These are phyloP conservation scores for Cercospora citrullina DNA, from an alignment of 2,329 filamentous ascomycete species.

Conservation along the genomic window DNA sequence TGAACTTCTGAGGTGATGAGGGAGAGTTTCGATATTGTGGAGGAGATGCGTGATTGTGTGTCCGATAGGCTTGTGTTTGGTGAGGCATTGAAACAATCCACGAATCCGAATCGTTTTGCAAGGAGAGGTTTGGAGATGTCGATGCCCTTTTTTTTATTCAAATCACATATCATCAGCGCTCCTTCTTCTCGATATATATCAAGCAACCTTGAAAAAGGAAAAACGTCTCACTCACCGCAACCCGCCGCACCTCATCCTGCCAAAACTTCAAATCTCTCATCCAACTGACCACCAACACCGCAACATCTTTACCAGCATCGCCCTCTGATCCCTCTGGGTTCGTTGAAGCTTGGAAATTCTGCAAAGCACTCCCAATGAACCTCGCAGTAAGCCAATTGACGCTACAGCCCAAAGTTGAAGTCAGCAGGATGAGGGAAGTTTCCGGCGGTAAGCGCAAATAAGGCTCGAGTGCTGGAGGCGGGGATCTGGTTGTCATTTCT, in stretches of 20 bases:
- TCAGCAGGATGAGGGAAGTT: conserved; percentile 65
- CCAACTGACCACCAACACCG: conserved; percentile 77
- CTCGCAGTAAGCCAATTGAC: conserved; percentile 59
- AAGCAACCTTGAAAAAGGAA: no score
- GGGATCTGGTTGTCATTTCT: conserved; percentile 18
- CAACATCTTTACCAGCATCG: conserved; percentile 21
- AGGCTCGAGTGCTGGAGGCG: conserved; percentile 65
- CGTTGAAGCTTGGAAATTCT: neutral
- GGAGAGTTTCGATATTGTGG: conserved; percentile 15
- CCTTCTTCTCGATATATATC: no score
- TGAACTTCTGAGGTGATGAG: no score
- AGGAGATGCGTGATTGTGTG: conserved; percentile 13
- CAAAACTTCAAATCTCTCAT: conserved; percentile 77
- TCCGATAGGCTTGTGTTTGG: neutral
- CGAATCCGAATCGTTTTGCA: conserved; percentile 65
- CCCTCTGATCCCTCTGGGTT: no score
- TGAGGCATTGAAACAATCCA: conserved; percentile 65
- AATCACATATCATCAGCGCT: no score
- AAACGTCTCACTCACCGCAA: conserved; percentile 24
- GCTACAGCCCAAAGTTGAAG: conserved; percentile 58
- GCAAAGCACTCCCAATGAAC: conserved; percentile 51
- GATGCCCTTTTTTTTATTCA: conserved; percentile 65
- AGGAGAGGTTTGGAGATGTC: conserved; percentile 64
- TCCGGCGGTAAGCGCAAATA: conserved; percentile 61
- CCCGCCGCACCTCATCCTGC: conserved; percentile 59